Evolutionary conservation across 1,284 basidiomycete species (phyloP), one percentile per base, ranked within the genome.

Genomic region (Ceratobasidium sp.): DNA sequence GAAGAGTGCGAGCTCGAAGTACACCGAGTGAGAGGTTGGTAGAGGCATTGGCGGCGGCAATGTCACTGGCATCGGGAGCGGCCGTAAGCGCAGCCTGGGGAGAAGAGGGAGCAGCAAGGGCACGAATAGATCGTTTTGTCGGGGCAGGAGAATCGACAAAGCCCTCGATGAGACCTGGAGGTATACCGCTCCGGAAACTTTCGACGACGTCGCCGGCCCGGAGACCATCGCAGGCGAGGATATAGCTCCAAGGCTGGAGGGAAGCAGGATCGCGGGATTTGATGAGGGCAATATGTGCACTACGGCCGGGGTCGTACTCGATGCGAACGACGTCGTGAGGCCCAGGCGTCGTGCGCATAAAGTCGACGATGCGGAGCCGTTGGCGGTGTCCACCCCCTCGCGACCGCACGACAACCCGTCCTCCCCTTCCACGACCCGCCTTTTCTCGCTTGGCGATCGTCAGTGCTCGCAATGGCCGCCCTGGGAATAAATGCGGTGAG

Each of bases 221-320:
- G 82, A 99, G 86, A 4, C 95, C 96, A 79, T 98, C 95, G 0
- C 95, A 93, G 0, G 97, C 96, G 67, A 99, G 87, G 82, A 99
- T 97, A 84, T 99, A 99, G 82, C 91, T 94, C 82, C 84, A 87
- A 3, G 75, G 80, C 69, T 71, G 77, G 79, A 75, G 85, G 18
- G 83, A 81, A 20, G 83, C 83, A 0, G 86, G 85, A 81, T 91
- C 85, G 78, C 91, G 87, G 83, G 88, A 90, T 82, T 89, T 88
- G 80, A 99, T 83, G 73, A 99, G 89, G 0, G 97, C 97, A 82
- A 99, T 97, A 85, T 99, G 98, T 3, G 95, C 96, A 59, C 93
- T 94, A 68, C 97, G 89, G 44, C 95, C 94, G 0, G 97, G 97
- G 87, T 99, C 97, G 84, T 98, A 99, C 86, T 99, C 97, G 82